Evolutionary conservation across 805 yeast species (phyloP), one percentile per base, ranked within the genome.

Genomic region (Tanozyma kutaoensis): DNA sequence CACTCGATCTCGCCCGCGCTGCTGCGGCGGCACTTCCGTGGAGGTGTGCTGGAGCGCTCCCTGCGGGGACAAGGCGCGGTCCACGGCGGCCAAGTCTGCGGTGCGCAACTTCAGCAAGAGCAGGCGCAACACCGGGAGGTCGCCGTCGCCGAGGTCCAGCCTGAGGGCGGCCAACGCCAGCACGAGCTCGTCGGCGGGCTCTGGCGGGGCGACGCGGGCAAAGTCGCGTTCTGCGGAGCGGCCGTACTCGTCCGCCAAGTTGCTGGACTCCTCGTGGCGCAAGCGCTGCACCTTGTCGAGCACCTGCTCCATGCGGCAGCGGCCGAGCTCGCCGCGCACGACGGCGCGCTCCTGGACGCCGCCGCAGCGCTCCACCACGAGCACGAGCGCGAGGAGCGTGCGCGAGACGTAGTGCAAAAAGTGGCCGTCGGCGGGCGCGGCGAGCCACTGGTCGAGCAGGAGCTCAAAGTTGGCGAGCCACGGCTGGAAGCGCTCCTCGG

Each of bases 391-490:
- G 14, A 59, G 39, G 20, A 59, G 40, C 1, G 62, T 51, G 1
- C 58, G 56, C 23, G 55, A 40, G 1, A 48, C 42, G 29, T 59
- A 60, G 30, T 55, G 45, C 28, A 40, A 45, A 23, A 56, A 12
- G 29, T 24, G 7, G 46, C 37, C 15, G 23, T 24, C 10, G 24
- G 1, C 34, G 32, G 26, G 10, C 10, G 20, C 9, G 20, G 8
- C 20, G 10, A 43, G 38, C 24, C 40, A 45, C 33, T 55, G 55
- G 29, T 54, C 55, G 15, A 58, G 34, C 18, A 51, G 45, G 14
- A 48, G 39, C 27, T 58, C 62, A 15, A 58, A 49, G 2, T 58
- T 40, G 25, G 44, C 42, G 14, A 60, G 31, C 66, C 66, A 59
- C 2, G 65, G 63, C 25, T 55, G 63, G 34, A 54, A 59, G 16